A percentile compares a stretch with the other conserved stretches of the same genome.
Evolutionary conservation across 345 rosid genomes (phyloP).

Genomic region (Murraya paniculata): DNA sequence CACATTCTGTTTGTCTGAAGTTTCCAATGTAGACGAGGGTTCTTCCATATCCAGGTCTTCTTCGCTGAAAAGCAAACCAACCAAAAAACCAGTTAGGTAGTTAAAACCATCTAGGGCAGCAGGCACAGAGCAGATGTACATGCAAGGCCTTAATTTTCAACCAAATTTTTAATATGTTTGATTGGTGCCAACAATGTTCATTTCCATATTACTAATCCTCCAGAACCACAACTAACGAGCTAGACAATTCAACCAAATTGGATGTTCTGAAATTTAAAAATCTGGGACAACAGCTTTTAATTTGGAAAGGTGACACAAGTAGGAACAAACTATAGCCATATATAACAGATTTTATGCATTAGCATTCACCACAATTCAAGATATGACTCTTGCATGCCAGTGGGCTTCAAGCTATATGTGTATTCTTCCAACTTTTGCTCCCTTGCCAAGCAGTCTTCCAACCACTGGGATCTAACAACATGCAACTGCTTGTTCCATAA

Average conservation of each 20-base stretch:
- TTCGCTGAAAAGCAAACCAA: slow-evolving; percentile 35
- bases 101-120: background rate
- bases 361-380: slow-evolving; percentile 44
- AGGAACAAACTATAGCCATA: background rate
- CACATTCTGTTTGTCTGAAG: slow-evolving; percentile 11
- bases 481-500: slow-evolving; percentile 44
- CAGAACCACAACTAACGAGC: too few species aligned
- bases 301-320: background rate
- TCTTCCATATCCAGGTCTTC: slow-evolving; percentile 33
- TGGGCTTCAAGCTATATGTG: slow-evolving; percentile 55
- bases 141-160: background rate
- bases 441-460: slow-evolving; percentile 63
- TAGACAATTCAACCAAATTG: background rate
- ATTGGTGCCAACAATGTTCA: too few species aligned
- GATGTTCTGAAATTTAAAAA: background rate
- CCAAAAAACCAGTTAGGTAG: background rate
- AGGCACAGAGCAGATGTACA: background rate
- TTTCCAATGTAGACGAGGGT: slow-evolving; percentile 9
- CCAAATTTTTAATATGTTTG: background rate
- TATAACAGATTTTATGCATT: background rate
- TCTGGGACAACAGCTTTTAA: background rate
- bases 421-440: slow-evolving; percentile 63
- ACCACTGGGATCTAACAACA: slow-evolving; percentile 70
- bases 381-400: slow-evolving; percentile 35
- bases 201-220: background rate